These are phyloP conservation scores for Annulohypoxylon truncatum DNA, from an alignment of 2,329 filamentous ascomycete species.

Conservation along the genomic window DNA sequence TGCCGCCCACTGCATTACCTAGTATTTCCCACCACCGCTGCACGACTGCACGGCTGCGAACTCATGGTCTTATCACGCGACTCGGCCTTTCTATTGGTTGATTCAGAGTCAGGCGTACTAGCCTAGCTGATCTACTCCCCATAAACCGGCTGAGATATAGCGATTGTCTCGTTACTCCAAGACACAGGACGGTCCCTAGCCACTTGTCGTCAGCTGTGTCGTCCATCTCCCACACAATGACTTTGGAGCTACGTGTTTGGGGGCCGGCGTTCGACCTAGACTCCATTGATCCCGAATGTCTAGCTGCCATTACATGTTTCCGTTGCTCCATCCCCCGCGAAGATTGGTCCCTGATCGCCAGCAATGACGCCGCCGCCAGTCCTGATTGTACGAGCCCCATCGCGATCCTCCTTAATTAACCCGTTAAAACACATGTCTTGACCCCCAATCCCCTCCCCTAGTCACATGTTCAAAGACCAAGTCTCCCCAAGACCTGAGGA, in stretches of 20 bases:
- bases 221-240: slow-evolving; percentile 45
- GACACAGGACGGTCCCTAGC: slow-evolving; percentile 6
- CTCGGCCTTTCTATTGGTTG: slow-evolving; percentile 22
- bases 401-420: slow-evolving; percentile 31
- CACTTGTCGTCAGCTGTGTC: neutral
- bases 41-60: no score
- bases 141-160: slow-evolving; percentile 18
- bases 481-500: slow-evolving; percentile 8
- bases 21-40: slow-evolving; percentile 1
- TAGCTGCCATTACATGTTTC: slow-evolving; percentile 84
- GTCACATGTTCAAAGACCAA: slow-evolving; percentile 13
- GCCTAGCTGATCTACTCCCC: slow-evolving; percentile 7
- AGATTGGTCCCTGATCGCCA: slow-evolving; percentile 77
- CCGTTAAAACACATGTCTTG: slow-evolving; percentile 25
- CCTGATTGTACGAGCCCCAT: slow-evolving; percentile 72
- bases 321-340: slow-evolving; percentile 68
- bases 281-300: slow-evolving; percentile 91
- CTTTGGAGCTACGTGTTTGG: slow-evolving; percentile 87
- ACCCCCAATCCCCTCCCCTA: slow-evolving; percentile 12
- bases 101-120: neutral
- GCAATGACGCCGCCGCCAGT: slow-evolving; percentile 77
- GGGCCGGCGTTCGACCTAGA: slow-evolving; percentile 88
- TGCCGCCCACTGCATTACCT: slow-evolving; percentile 7
- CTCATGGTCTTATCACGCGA: slow-evolving; percentile 18
- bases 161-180: neutral